phyloP scores from a whole-genome alignment of 2,329 filamentous ascomycete genomes.

The Verticillium klebahnii region DNA sequence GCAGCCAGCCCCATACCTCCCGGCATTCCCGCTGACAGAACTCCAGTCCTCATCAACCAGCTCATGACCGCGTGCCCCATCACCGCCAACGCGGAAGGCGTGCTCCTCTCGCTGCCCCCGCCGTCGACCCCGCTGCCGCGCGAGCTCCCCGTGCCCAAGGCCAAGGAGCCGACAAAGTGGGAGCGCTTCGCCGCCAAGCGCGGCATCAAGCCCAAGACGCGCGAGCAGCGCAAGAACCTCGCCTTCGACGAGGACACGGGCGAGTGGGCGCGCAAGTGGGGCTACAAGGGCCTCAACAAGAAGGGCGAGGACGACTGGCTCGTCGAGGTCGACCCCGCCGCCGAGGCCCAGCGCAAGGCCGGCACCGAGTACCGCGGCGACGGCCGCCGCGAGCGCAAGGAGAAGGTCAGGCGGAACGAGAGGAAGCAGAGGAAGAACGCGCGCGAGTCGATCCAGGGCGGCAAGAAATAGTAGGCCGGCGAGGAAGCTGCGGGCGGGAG shows the following conservation, averaged over 20 bases:
- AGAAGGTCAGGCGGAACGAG: slow-evolving; percentile 68
- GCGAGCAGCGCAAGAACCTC: slow-evolving; percentile 68
- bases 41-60: slow-evolving; percentile 73
- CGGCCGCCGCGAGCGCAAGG: slow-evolving; percentile 60
- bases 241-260: slow-evolving; percentile 79
- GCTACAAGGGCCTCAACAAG: slow-evolving; percentile 88
- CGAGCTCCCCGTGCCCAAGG: slow-evolving; percentile 83
- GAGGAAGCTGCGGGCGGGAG: not conserved
- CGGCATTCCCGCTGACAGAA: not conserved
- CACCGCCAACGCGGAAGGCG: slow-evolving; percentile 61
- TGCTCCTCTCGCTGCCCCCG: slow-evolving; percentile 73
- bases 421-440: slow-evolving; percentile 64
- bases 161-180: slow-evolving; percentile 88
- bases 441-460: slow-evolving; percentile 29
- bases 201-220: slow-evolving; percentile 86
- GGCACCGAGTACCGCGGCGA: slow-evolving; percentile 58
- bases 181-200: slow-evolving; percentile 95
- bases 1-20: not conserved
- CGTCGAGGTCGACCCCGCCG: slow-evolving; percentile 82
- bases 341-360: slow-evolving; percentile 59
- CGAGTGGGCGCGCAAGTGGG: slow-evolving; percentile 93
- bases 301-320: slow-evolving; percentile 80
- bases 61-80: slow-evolving; percentile 85
- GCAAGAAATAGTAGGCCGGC: not conserved
- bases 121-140: slow-evolving; percentile 71